Percentiles rank a stretch among this genome's conserved stretches.
These are phyloP conservation scores for Trichoderma arundinaceum DNA, from an alignment of 2,329 filamentous ascomycete genomes.

Conservation along the genomic window DNA sequence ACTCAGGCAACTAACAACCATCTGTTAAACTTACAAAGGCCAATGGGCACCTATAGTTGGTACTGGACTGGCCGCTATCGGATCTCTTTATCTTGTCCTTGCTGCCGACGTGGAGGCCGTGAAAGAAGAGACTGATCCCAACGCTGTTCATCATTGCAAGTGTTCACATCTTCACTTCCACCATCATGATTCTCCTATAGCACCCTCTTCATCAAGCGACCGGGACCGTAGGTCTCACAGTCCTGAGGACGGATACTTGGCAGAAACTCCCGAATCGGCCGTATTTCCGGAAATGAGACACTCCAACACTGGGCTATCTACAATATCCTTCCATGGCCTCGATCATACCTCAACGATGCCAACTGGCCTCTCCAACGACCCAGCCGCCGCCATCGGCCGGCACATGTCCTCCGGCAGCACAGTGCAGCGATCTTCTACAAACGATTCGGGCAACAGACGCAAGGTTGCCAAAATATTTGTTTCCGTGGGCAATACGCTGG, in stretches of 20 bases:
- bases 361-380: not conserved
- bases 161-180: conserved; percentile 29
- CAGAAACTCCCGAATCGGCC: not conserved
- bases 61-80: conserved; percentile 61
- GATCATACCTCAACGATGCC: not conserved
- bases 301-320: not conserved
- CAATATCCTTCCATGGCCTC: not conserved
- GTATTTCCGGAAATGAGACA: not conserved
- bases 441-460: conserved; percentile 44
- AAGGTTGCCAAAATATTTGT: conserved; percentile 53
- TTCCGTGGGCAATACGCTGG: conserved; percentile 52
- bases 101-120: conserved; percentile 42
- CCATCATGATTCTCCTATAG: not conserved
- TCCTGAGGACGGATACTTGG: not conserved
- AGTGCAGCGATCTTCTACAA: not conserved
- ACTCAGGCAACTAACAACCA: no score
- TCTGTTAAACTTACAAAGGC: conserved; percentile 42
- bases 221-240: not conserved
- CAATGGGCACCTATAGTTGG: conserved; percentile 67
- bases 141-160: conserved; percentile 27
- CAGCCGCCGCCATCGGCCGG: not conserved
- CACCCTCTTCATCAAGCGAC: not conserved
- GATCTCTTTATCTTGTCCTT: conserved; percentile 62
- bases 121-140: conserved; percentile 19
- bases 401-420: conserved; percentile 2